Percentiles rank a stretch among this genome's conserved stretches.
Conservation (phyloP, 208 protist genomes). For the Blechomonas ayalai region DNA sequence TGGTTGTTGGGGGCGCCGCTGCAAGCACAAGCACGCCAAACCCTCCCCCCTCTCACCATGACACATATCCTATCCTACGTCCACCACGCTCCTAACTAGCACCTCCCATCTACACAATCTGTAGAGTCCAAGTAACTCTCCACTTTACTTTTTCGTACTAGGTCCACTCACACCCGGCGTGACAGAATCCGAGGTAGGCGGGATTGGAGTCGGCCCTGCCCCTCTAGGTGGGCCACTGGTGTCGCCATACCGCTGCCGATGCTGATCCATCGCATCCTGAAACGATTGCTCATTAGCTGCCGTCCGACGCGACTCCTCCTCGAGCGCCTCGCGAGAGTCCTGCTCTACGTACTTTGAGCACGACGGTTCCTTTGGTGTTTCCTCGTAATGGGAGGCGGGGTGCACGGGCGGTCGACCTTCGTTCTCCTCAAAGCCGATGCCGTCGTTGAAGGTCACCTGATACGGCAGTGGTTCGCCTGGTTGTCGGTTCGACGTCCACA, state of each 20-base stretch:
- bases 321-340: constrained; percentile 32
- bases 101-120: no score
- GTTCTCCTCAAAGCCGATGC: constrained; percentile 82
- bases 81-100: no score
- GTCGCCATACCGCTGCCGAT: constrained; percentile 49
- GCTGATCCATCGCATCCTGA: constrained; percentile 53
- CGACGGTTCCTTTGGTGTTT: constrained; percentile 70
- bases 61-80: no score
- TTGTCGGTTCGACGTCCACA: constrained; percentile 76
- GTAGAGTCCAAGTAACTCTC: no score
- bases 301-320: constrained; percentile 23
- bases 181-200: no score
- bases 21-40: no score
- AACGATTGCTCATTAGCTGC: constrained; percentile 44
- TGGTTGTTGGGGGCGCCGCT: no score
- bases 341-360: constrained; percentile 61
- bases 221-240: constrained; percentile 36
- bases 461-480: constrained; percentile 53
- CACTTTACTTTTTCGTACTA: no score
- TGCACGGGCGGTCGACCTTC: constrained; percentile 74
- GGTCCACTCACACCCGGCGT: no score
- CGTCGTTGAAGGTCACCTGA: constrained; percentile 87
- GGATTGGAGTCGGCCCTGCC: constrained; percentile 13
- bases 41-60: no score
- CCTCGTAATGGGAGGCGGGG: constrained; percentile 76